Conservation (phyloP, 768 basidiomycete genomes). For the Agaricus subrufescens region DNA sequence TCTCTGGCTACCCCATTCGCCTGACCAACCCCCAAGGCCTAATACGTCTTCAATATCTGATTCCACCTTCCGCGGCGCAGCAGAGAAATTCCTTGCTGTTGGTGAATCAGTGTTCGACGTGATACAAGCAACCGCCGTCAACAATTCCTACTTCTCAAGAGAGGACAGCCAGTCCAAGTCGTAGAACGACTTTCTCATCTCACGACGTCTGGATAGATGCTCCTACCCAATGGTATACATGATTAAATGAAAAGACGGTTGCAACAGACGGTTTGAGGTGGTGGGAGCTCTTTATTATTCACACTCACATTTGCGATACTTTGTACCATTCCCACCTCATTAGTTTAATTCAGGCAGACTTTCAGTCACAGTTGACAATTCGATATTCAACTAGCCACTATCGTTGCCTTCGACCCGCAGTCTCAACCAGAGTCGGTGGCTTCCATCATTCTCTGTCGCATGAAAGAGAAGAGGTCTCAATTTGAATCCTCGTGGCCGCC, state of each 20-base stretch:
- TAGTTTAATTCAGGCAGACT: too few relatives aligned
- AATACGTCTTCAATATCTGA: slow-evolving; percentile 70
- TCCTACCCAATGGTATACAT: neutral
- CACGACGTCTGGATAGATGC: neutral
- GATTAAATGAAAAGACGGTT: too few relatives aligned
- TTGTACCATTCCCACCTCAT: too few relatives aligned
- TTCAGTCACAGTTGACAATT: too few relatives aligned
- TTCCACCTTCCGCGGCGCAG: slow-evolving; percentile 66
- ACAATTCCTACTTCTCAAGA: slow-evolving; percentile 77
- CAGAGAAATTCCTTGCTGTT: slow-evolving; percentile 78
- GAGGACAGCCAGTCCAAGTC: slow-evolving; percentile 23
- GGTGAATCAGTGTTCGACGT: slow-evolving; percentile 91
- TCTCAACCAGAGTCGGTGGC: neutral
- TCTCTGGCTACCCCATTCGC: neutral
- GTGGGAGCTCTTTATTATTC: too few relatives aligned
- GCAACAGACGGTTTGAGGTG: too few relatives aligned
- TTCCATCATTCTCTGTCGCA: neutral
- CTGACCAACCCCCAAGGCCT: slow-evolving; percentile 38
- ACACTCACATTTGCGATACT: too few relatives aligned
- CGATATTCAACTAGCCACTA: too few relatives aligned
- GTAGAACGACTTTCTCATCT: neutral
- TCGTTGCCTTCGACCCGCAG: neutral
- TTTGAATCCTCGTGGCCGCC: neutral
- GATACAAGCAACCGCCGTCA: slow-evolving; percentile 80
- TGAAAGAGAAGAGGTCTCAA: neutral